Evolutionary conservation across 2,329 filamentous ascomycete species (phyloP).

Genomic region (Pseudonectria buxi): DNA sequence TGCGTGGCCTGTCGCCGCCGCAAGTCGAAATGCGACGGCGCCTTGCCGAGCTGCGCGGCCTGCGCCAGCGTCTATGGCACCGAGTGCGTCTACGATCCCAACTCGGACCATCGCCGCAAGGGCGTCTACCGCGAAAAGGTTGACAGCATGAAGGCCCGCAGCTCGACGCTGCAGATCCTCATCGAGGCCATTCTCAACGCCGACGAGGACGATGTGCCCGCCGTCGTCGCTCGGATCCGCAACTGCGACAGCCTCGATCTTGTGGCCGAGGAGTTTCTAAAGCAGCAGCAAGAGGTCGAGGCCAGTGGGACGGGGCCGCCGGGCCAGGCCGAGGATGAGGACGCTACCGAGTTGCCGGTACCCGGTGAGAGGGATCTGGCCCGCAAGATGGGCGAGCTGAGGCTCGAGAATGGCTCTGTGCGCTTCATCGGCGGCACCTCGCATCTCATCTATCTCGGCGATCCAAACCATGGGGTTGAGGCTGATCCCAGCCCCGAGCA

Average conservation of each 20-base stretch:
- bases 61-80: slow-evolving; percentile 90
- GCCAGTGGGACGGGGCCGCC: slow-evolving; percentile 35
- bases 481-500: slow-evolving; percentile 39
- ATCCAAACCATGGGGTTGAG: slow-evolving; percentile 31
- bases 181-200: slow-evolving; percentile 90
- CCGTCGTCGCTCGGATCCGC: slow-evolving; percentile 78
- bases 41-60: slow-evolving; percentile 85
- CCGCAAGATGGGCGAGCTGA: slow-evolving; percentile 86
- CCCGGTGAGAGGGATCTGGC: slow-evolving; percentile 73
- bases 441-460: slow-evolving; percentile 76
- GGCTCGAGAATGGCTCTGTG: slow-evolving; percentile 78
- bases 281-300: slow-evolving; percentile 32
- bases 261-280: slow-evolving; percentile 48
- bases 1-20: slow-evolving; percentile 73
- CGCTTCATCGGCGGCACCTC: slow-evolving; percentile 93
- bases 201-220: slow-evolving; percentile 75
- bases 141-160: slow-evolving; percentile 79
- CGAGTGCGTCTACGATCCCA: slow-evolving; percentile 89
- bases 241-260: slow-evolving; percentile 66
- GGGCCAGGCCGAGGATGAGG: slow-evolving; percentile 35
- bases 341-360: slow-evolving; percentile 34
- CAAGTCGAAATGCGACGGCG: slow-evolving; percentile 89
- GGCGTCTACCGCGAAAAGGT: slow-evolving; percentile 94
- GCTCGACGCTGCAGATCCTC: slow-evolving; percentile 83
- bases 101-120: slow-evolving; percentile 91